Percentiles rank a stretch among this genome's conserved stretches.
Evolutionary conservation across 768 basidiomycete species (phyloP).

Genomic region (Leucocoprinus sp.): DNA sequence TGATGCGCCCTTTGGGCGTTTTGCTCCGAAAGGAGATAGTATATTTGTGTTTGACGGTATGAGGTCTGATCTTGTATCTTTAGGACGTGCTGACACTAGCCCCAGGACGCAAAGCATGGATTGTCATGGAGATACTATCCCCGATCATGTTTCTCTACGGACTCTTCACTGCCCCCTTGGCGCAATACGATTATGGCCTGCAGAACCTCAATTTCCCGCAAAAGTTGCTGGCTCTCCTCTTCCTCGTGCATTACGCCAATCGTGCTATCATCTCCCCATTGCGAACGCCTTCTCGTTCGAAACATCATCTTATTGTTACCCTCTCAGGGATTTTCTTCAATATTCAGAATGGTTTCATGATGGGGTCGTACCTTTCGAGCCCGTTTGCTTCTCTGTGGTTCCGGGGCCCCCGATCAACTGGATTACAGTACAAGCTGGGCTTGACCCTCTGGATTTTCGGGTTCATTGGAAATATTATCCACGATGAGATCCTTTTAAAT

Average conservation of each 20-base stretch:
- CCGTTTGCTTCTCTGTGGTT: conserved; percentile 39
- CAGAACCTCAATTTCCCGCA: conserved; percentile 31
- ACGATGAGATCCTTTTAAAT: conserved; percentile 85
- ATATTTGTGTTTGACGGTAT: conserved; percentile 26
- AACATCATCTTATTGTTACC: conserved; percentile 61
- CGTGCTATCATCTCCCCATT: conserved; percentile 76
- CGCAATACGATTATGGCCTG: conserved; percentile 23
- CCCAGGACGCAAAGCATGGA: conserved; percentile 64
- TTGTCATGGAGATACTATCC: conserved; percentile 66
- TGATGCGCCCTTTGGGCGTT: conserved; percentile 79
- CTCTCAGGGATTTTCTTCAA: conserved; percentile 59
- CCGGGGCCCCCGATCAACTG: conserved; percentile 18
- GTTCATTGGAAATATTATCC: conserved; percentile 70
- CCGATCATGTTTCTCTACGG: conserved; percentile 46
- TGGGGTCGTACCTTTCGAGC: conserved; percentile 66
- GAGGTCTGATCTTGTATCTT: too few relatives aligned
- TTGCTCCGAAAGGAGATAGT: conserved; percentile 42
- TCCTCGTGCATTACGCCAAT: conserved; percentile 73
- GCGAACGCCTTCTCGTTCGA: conserved; percentile 71
- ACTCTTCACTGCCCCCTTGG: conserved; percentile 42
- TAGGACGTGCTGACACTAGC: neutral
- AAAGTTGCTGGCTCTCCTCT: conserved; percentile 47
- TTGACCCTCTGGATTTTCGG: conserved; percentile 63
- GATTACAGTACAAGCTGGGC: conserved; percentile 53
- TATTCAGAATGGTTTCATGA: conserved; percentile 56